Evolutionary conservation across 2,329 filamentous ascomycete genomes (phyloP).

Genomic region (Orbilia oligospora): DNA sequence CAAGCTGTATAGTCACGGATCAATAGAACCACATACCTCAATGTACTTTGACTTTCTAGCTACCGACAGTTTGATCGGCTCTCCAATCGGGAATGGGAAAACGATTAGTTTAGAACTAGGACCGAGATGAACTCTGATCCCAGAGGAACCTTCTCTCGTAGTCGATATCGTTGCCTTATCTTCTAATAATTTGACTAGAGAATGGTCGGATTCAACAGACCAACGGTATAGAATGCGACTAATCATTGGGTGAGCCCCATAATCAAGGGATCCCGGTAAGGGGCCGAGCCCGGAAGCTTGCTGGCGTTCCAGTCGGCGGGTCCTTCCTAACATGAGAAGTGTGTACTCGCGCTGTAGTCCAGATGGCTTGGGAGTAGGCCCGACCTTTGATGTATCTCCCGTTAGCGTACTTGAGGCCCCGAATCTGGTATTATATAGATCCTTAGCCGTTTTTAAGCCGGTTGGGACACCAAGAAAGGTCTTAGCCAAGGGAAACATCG

Average conservation of each 20-base stretch:
- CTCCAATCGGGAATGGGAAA: slow-evolving; percentile 33
- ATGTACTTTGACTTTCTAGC: slow-evolving; percentile 47
- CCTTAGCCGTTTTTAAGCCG: background rate
- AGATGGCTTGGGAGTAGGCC: background rate
- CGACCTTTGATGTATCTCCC: background rate
- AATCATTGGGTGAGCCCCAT: background rate
- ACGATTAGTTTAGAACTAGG: background rate
- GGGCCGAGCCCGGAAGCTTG: too few species aligned
- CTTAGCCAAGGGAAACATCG: background rate
- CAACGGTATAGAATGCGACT: slow-evolving; percentile 29
- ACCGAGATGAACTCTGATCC: slow-evolving; percentile 17
- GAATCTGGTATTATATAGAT: background rate
- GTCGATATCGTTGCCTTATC: slow-evolving; percentile 19
- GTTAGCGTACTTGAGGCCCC: background rate
- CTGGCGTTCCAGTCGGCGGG: background rate
- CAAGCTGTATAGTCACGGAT: background rate
- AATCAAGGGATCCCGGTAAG: background rate
- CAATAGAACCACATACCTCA: slow-evolving; percentile 6
- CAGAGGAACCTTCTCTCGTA: background rate
- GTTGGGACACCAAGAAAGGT: background rate
- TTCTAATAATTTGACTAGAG: slow-evolving; percentile 27
- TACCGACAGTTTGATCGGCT: slow-evolving; percentile 11
- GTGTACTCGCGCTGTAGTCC: background rate
- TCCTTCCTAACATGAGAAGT: background rate
- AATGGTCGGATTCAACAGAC: slow-evolving; percentile 12